These are phyloP conservation scores for Chalciporus chontae DNA, from an alignment of 768 basidiomycete species.

Conservation along the genomic window DNA sequence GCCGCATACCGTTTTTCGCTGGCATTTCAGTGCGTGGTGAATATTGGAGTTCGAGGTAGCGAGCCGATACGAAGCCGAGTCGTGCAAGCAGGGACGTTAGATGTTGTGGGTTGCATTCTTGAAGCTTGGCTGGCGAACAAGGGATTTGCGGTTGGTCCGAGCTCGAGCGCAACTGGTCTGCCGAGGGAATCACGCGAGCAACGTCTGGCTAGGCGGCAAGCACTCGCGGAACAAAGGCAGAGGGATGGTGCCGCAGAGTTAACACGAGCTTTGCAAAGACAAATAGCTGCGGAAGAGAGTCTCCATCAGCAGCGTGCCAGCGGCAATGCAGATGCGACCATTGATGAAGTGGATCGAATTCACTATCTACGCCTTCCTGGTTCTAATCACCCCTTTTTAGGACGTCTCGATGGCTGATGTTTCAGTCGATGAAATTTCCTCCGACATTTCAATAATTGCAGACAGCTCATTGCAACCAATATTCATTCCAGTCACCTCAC, in stretches of 20 bases:
- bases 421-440: conserved; percentile 11
- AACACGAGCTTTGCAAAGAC: conserved; percentile 54
- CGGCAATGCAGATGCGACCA: conserved; percentile 3
- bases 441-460: conserved; percentile 22
- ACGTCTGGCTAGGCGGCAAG: conserved; percentile 57
- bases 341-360: conserved; percentile 26
- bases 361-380: neutral
- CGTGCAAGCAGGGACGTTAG: conserved; percentile 90
- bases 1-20: conserved; percentile 87
- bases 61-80: conserved; percentile 89
- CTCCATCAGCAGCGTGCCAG: conserved; percentile 8
- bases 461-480: conserved; percentile 20
- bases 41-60: conserved; percentile 94
- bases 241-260: conserved; percentile 53
- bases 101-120: conserved; percentile 90
- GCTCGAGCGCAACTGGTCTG: conserved; percentile 68
- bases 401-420: conserved; percentile 34
- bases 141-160: conserved; percentile 83
- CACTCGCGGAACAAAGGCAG: conserved; percentile 52
- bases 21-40: conserved; percentile 95
- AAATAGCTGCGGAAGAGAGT: conserved; percentile 38
- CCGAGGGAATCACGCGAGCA: conserved; percentile 76
- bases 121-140: conserved; percentile 90
- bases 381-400: conserved; percentile 20
- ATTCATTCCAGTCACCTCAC: conserved; percentile 18